Evolutionary conservation across 75 land plant species (phyloP).

Genomic region (Sequoiadendron giganteum): DNA sequence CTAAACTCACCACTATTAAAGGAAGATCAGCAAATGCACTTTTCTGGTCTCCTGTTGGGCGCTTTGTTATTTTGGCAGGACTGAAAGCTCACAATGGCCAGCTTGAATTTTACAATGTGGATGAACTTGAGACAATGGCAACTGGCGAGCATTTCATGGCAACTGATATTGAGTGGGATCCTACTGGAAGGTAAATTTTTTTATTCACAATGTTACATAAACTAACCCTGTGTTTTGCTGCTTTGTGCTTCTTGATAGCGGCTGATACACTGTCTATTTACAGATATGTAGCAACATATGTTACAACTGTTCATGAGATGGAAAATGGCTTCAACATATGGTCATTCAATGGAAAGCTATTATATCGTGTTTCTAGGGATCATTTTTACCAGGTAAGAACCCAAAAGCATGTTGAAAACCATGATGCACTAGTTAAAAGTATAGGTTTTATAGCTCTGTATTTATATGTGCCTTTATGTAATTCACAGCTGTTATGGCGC

Average conservation of each 20-base stretch:
- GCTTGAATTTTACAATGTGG: slow-evolving; percentile 93
- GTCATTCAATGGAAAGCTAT: slow-evolving; percentile 91
- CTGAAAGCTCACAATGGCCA: slow-evolving; percentile 93
- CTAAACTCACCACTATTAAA: slow-evolving; percentile 86
- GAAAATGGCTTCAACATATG: slow-evolving; percentile 96
- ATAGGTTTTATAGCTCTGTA: background rate
- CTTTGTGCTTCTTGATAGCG: background rate
- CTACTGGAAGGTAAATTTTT: slow-evolving; percentile 83
- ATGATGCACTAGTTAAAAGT: background rate
- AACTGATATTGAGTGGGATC: slow-evolving; percentile 97
- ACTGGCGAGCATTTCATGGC: slow-evolving; percentile 96
- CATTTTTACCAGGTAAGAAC: slow-evolving; percentile 76
- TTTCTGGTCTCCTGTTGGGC: slow-evolving; percentile 94
- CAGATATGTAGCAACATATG: slow-evolving; percentile 86
- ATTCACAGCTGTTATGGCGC: slow-evolving; percentile 78
- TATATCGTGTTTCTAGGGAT: slow-evolving; percentile 73
- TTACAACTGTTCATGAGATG: slow-evolving; percentile 95
- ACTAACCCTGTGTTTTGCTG: background rate
- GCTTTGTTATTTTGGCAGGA: slow-evolving; percentile 85
- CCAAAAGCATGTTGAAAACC: background rate
- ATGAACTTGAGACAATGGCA: slow-evolving; percentile 95
- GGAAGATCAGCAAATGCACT: slow-evolving; percentile 94
- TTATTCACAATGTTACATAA: background rate
- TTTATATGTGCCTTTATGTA: background rate
- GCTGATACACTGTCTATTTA: slow-evolving; percentile 10